Evolutionary conservation across 169 alveolate species (phyloP), one percentile per base, ranked within the genome.

Genomic region (Plasmodium blacklocki): DNA sequence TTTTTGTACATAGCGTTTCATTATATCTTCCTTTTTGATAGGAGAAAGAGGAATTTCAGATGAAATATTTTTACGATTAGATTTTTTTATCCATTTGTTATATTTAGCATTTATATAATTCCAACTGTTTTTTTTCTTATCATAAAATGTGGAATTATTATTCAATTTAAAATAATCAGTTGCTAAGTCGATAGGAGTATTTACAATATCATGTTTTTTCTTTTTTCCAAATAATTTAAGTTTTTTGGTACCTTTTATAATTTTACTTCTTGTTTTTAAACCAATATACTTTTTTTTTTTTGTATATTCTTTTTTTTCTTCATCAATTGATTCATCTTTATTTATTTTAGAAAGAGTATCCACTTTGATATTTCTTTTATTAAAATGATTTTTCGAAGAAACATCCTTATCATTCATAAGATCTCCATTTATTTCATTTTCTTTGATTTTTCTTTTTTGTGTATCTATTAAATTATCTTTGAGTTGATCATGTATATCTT

Each of bases 211-310:
- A 5, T 26, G 68, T 23, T 64, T 58, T 58, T 26, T 68, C 26
- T 83, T 83, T 58, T 83, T 83, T 8, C 91, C 91, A 70, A 83
- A 83, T 45, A 83, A 26, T 56, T 83, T 83, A 59, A 83, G 70
- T 71, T 83, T 83, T 70, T 83, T 83, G 12, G 91, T 83, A 5
- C 91, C 91, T n/a, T 58, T 83, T 62, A 83, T 83, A 70, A 67
- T 67, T n/a, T 60, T 54, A 23, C 52, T 63, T 59, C 91, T 67
- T 29, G 86, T 83, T 83, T 83, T 83, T 58, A 83, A 83, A 49
- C 91, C 91, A 56, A 83, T 83, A 50, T 83, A 83, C 15, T 39
- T 58, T 70, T 67, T 67, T 73, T 50, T 83, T 73, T 21, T 62
- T 52, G 19, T 6, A 5, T 7, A 4, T 14, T 15, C 26, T 0